A percentile compares a stretch with the other conserved stretches of the same genome.
Conservation (phyloP, 2,329 filamentous ascomycete species). For the Davidsoniella virescens region DNA sequence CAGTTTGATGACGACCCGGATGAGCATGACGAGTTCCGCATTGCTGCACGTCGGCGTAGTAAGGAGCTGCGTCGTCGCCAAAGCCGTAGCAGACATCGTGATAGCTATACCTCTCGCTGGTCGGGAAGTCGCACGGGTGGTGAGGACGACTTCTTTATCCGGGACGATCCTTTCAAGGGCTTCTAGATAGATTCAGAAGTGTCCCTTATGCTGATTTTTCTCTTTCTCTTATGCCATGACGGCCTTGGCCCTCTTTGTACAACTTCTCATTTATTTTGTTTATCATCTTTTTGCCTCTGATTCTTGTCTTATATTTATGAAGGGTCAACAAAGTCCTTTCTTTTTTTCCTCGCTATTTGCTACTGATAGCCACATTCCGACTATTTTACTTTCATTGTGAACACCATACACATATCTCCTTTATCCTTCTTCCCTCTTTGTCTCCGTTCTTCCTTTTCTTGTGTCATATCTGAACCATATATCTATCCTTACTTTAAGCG, state of each 20-base stretch:
- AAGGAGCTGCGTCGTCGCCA: conserved; percentile 36
- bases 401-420: neutral
- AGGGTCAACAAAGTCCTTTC: neutral
- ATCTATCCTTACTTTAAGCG: neutral
- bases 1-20: conserved; percentile 30
- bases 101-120: conserved; percentile 30
- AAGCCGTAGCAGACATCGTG: conserved; percentile 37
- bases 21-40: conserved; percentile 34
- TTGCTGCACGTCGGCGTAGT: conserved; percentile 33
- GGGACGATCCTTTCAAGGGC: conserved; percentile 45
- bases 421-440: neutral
- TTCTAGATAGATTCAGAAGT: conserved; percentile 26
- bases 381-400: conserved; percentile 1
- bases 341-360: neutral
- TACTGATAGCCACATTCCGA: neutral
- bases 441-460: neutral
- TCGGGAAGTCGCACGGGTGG: conserved; percentile 17
- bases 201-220: neutral
- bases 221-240: neutral
- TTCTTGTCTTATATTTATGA: neutral
- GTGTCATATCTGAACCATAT: neutral
- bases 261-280: neutral
- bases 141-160: conserved; percentile 38
- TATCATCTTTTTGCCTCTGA: neutral
- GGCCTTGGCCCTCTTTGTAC: neutral